Conservation (phyloP, 176 grass and related monocot genomes). For the Carex pumila region DNA sequence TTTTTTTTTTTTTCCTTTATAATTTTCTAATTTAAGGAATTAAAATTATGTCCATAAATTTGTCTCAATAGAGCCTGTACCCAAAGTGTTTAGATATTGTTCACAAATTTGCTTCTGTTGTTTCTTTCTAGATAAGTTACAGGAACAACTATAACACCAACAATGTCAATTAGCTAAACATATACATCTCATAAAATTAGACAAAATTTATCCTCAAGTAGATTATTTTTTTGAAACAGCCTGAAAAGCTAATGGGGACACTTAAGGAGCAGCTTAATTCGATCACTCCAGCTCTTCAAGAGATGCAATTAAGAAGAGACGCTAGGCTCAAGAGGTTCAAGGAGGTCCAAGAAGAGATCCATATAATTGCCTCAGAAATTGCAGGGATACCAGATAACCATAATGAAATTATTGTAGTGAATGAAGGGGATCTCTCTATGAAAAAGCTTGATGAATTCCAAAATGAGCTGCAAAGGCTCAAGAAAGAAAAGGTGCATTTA, state of each 20-base stretch:
- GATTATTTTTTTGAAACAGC: constrained; percentile 43
- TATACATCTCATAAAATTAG: background rate
- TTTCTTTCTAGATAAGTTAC: background rate
- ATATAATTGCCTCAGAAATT: constrained; percentile 74
- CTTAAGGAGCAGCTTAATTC: constrained; percentile 93
- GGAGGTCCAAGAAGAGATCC: constrained; percentile 72
- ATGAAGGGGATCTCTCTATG: constrained; percentile 77
- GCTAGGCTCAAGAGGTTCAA: constrained; percentile 68
- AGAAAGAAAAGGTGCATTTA: constrained; percentile 74
- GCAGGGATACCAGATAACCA: constrained; percentile 26
- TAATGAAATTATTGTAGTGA: constrained; percentile 41
- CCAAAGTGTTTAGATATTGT: background rate
- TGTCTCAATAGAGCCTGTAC: background rate
- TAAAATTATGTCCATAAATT: background rate
- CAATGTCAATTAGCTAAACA: background rate
- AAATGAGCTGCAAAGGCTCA: constrained; percentile 63
- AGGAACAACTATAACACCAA: background rate
- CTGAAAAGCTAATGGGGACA: constrained; percentile 69
- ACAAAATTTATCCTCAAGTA: constrained; percentile 23
- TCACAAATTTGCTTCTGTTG: background rate
- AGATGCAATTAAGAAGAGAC: constrained; percentile 91
- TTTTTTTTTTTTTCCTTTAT: background rate
- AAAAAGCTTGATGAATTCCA: constrained; percentile 88
- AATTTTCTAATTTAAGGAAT: background rate
- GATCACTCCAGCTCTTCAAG: constrained; percentile 85